phyloP scores from a whole-genome alignment of 768 basidiomycete genomes.

The Chiua virens region DNA sequence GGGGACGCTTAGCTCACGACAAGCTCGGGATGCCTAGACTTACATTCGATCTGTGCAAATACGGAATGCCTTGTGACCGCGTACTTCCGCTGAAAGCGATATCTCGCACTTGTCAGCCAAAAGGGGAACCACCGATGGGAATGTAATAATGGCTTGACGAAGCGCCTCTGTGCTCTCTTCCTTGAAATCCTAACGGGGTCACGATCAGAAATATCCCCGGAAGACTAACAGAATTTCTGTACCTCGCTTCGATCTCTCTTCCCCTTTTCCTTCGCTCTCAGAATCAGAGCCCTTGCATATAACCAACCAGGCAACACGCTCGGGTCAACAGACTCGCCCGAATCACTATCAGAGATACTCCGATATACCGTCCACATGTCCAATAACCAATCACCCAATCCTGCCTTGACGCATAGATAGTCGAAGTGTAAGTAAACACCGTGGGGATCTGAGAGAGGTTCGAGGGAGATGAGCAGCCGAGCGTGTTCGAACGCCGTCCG shows the following conservation, averaged over 20 bases:
- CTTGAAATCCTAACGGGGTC: constrained; percentile 42
- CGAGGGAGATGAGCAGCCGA: constrained; percentile 79
- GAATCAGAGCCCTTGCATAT: constrained; percentile 68
- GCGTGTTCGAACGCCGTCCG: constrained; percentile 92
- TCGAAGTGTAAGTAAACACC: constrained; percentile 83
- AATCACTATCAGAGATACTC: constrained; percentile 7
- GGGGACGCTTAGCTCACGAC: constrained; percentile 9
- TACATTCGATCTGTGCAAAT: constrained; percentile 69
- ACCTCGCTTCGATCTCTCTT: constrained; percentile 43
- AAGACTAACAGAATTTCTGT: not conserved
- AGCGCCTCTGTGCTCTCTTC: constrained; percentile 66
- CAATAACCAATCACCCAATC: constrained; percentile 79
- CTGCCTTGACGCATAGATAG: constrained; percentile 78
- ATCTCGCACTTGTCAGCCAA: constrained; percentile 86
- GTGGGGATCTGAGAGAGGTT: constrained; percentile 88
- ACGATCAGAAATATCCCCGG: constrained; percentile 1
- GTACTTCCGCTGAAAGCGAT: constrained; percentile 53
- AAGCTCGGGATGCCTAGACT: constrained; percentile 15
- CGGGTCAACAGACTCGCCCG: constrained; percentile 44
- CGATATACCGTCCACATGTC: constrained; percentile 46
- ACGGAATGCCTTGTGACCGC: constrained; percentile 62
- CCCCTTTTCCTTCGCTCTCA: constrained; percentile 52
- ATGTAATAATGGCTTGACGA: constrained; percentile 68
- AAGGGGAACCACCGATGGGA: constrained; percentile 79
- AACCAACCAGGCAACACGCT: constrained; percentile 74